Base-by-base conservation (phyloP, 805 yeast species). In the Barnettozyma vustinii region DNA sequence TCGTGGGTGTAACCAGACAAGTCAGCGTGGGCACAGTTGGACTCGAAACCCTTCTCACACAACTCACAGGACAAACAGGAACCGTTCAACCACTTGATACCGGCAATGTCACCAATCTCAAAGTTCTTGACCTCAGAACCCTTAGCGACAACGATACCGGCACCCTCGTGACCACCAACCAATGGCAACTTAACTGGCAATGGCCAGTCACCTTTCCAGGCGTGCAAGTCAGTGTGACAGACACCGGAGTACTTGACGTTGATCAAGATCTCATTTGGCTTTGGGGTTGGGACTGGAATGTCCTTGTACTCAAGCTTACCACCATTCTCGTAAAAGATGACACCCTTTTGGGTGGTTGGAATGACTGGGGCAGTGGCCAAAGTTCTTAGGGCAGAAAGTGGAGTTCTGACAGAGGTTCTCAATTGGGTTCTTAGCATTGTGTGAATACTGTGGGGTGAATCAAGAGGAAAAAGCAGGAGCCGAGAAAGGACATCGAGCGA, bases 121-220 rank as follows among this genome's bases (percentile, higher is more conserved):
- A 85, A 83, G 66, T 83, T 83, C 48, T 66, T 71, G 50, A 87
- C 95, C 59, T 77, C 74, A 42, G 72, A 71, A 56, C 95, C 95
- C 63, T 77, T 74, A 52, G 83, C 91, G 52, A 86, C 94, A 56
- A 87, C 94, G 45, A 79, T 77, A 65, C 95, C 95, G 26, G 92
- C 91, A 71, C 94, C 95, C 71, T 87, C 95, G 71, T 87, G 95
- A 59, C 95, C 95, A 55, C 94, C 94, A 44, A 86, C 90, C 58
- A 85, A 72, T 21, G 94, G 92, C 52, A 83, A 73, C 65, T 83
- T 83, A 56, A 84, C 79, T 55, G 71, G 79, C 67, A 84, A 73
- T 45, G 95, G 94, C 95, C 96, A 88, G 72, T 89, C 96, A 63
- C 96, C 96, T 66, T 85, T 80, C 91, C 94, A 87, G 48, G 95